A percentile compares a stretch with the other conserved stretches of the same genome.
These are phyloP conservation scores for Gonium pectorale DNA, from an alignment of 139 green algal species.

Conservation along the genomic window DNA sequence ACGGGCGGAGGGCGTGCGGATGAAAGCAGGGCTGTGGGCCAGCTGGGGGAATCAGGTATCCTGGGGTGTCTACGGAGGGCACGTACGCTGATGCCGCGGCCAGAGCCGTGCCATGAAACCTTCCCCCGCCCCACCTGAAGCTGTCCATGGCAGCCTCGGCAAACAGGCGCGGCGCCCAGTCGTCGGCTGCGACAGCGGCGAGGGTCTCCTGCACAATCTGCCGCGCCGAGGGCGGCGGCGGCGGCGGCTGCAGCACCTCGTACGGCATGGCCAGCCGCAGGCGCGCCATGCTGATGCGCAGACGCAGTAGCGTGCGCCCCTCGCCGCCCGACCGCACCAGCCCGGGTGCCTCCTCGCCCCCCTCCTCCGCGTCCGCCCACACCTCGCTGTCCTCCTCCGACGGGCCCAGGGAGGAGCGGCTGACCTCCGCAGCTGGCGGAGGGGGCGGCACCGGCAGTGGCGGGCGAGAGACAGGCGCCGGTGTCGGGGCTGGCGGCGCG, in stretches of 20 bases:
- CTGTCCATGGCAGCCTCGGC: constrained; percentile 63
- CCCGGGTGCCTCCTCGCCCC: neutral
- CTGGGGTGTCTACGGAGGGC: too few species aligned
- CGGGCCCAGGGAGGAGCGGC: too few species aligned
- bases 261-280: constrained; percentile 44
- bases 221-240: neutral
- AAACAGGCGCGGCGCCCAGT: neutral
- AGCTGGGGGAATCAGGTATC: too few species aligned
- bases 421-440: neutral
- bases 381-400: neutral
- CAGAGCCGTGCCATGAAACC: too few species aligned
- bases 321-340: constrained; percentile 19
- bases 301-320: constrained; percentile 8
- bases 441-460: too few species aligned
- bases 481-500: neutral
- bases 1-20: too few species aligned
- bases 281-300: constrained; percentile 22
- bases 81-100: too few species aligned
- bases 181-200: too few species aligned
- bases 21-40: too few species aligned
- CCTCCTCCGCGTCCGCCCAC: neutral
- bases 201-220: too few species aligned
- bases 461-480: too few species aligned
- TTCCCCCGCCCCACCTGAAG: constrained; percentile 64
- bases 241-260: constrained; percentile 35